phyloP scores from a whole-genome alignment of 768 basidiomycete genomes.

The Suillus sp. region DNA sequence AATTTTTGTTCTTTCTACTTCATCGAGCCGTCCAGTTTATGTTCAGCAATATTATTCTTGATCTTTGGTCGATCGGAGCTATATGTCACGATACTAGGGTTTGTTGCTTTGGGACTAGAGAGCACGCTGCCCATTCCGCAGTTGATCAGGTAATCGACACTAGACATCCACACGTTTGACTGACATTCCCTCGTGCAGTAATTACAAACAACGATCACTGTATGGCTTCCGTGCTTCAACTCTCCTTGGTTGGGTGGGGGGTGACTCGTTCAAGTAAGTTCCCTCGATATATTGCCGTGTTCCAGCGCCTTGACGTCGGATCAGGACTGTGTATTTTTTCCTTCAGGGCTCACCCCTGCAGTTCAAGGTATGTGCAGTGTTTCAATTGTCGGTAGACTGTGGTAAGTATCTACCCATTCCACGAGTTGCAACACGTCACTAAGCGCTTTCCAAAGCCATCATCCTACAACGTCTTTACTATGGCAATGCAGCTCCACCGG shows the following conservation, averaged over 20 bases:
- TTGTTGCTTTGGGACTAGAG: conserved; percentile 78
- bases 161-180: neutral
- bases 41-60: conserved; percentile 71
- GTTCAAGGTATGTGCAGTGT: conserved; percentile 82
- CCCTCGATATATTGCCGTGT: conserved; percentile 13
- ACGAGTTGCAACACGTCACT: conserved; percentile 14
- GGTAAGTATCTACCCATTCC: conserved; percentile 47
- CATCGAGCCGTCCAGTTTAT: conserved; percentile 43
- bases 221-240: conserved; percentile 87
- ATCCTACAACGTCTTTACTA: conserved; percentile 73
- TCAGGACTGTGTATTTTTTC: conserved; percentile 81
- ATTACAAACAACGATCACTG: conserved; percentile 74
- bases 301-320: conserved; percentile 22
- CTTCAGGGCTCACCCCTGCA: conserved; percentile 69
- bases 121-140: conserved; percentile 88
- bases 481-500: conserved; percentile 65
- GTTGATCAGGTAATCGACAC: conserved; percentile 58
- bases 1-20: conserved; percentile 14
- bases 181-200: conserved; percentile 45
- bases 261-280: conserved; percentile 81
- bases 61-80: conserved; percentile 66
- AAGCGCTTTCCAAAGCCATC: conserved; percentile 52
- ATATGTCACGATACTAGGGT: conserved; percentile 69
- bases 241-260: conserved; percentile 79
- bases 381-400: conserved; percentile 78